Conservation (phyloP, 306 rosid genomes). For the Begonia masoniana region DNA sequence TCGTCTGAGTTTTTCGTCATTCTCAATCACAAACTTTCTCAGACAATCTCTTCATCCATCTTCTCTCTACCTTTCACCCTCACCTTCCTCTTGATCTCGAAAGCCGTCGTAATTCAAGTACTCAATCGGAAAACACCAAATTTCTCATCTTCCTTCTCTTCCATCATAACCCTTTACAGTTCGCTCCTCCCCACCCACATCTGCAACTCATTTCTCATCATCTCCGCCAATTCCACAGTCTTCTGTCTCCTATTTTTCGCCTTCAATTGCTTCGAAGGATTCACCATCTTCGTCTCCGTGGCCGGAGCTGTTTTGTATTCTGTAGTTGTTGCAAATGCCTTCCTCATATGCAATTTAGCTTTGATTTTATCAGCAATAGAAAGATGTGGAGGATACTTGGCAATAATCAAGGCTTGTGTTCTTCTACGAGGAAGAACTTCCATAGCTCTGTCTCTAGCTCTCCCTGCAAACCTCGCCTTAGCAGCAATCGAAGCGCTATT, state of each 20-base stretch:
- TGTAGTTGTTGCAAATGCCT: constrained; percentile 66
- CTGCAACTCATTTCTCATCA: constrained; percentile 50
- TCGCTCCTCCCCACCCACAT: constrained; percentile 46
- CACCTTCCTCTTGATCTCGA: constrained; percentile 57
- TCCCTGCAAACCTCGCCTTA: constrained; percentile 51
- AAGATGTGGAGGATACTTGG: constrained; percentile 46
- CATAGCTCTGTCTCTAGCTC: constrained; percentile 60
- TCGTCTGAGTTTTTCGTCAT: constrained; percentile 47
- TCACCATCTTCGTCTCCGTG: constrained; percentile 45
- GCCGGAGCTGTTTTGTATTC: constrained; percentile 72
- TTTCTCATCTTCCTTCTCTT: constrained; percentile 24
- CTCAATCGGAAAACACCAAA: constrained; percentile 31
- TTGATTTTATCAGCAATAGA: constrained; percentile 60
- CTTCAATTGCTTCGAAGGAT: constrained; percentile 36
- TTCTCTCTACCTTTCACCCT: constrained; percentile 69
- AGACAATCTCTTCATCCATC: constrained; percentile 56
- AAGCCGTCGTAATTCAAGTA: constrained; percentile 48
- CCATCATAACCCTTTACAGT: constrained; percentile 31
- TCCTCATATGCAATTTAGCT: constrained; percentile 57
- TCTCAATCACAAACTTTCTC: constrained; percentile 66
- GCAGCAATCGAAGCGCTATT: constrained; percentile 79
- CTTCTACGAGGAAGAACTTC: constrained; percentile 56
- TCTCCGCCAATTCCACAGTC: constrained; percentile 62
- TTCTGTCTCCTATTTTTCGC: constrained; percentile 53
- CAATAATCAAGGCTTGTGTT: constrained; percentile 61